Base-by-base conservation (phyloP, 2,329 filamentous ascomycete genomes). In the Pyrenochaeta sp. region DNA sequence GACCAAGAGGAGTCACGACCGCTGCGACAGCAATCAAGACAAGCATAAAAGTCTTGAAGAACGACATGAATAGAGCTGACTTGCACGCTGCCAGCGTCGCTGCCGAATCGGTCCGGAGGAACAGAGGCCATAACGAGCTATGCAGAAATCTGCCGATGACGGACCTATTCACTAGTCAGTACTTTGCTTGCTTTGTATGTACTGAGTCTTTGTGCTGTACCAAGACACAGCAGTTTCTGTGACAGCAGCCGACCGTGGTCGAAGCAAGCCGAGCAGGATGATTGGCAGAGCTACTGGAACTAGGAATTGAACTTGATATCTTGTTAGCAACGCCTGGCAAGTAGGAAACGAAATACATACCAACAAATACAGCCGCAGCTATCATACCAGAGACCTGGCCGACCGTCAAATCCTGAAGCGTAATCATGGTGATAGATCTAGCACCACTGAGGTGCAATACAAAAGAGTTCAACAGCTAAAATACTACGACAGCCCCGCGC, bases 1-100 rank as follows among this genome's bases (percentile, higher is more conserved):
- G 68, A 2, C 82, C 82, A 4, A 84, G 67, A 0, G 82, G 82
- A 0, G 81, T 83, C 2, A 83, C 68, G 5, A 83, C 72, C n/a
- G 80, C 77, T 1, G 82, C 75, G 13, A 83, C 56, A 0, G 78
- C 72, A 3, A 79, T 68, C 32, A 9, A 82, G 51, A 19, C 75
- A 28, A 76, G 52, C 52, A 52, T 55, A 44, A 57, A 59, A 1
- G 52, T 58, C 7, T 46, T 44, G 24, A 54, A 52, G 34, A 50
- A 15, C 61, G 65, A 43, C 73, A 36, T 56, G 63, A 71, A 5
- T 62, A 69, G 15, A 72, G 51, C 25, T 50, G 36, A 77, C 62
- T 24, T 61, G 49, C 19, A 50, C 64, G 27, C 72, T 72, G 13
- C 80, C 77, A 1, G 56, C 1, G 62, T 71, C 6, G 69, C 63